Conservation (phyloP, 2,329 filamentous ascomycete genomes). For the Colletotrichum acutatum region DNA sequence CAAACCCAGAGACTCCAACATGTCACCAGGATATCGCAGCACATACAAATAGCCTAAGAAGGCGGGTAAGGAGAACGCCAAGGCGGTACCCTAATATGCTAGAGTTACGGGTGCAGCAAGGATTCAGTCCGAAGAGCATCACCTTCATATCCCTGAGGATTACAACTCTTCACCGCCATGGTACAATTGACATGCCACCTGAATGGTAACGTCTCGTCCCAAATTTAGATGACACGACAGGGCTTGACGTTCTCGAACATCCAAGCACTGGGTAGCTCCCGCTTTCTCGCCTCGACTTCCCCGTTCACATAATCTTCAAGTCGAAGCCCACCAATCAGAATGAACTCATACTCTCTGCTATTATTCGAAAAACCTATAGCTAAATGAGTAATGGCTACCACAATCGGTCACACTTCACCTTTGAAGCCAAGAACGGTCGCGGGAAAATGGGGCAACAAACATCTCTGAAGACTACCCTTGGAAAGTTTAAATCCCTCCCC, state of each 20-base stretch:
- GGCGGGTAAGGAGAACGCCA: not conserved
- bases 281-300: not conserved
- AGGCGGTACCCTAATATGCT: not conserved
- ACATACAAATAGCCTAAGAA: not conserved
- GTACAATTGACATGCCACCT: not conserved
- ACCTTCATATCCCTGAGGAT: not conserved
- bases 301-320: not conserved
- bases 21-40: not conserved
- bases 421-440: not conserved
- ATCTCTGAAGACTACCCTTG: not conserved
- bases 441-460: not conserved
- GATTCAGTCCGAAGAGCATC: not conserved
- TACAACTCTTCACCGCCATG: not conserved
- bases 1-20: too few species aligned
- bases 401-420: not conserved
- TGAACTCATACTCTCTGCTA: not conserved
- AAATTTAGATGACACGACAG: not conserved
- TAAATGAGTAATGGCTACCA: not conserved
- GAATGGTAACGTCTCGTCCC: not conserved
- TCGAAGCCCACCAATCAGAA: not conserved
- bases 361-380: not conserved
- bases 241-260: not conserved
- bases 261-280: not conserved
- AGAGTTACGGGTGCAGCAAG: not conserved
- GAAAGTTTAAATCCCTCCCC: not conserved